phyloP scores from a whole-genome alignment of 2,329 filamentous ascomycete species.

The Tolypocladium amazonense region DNA sequence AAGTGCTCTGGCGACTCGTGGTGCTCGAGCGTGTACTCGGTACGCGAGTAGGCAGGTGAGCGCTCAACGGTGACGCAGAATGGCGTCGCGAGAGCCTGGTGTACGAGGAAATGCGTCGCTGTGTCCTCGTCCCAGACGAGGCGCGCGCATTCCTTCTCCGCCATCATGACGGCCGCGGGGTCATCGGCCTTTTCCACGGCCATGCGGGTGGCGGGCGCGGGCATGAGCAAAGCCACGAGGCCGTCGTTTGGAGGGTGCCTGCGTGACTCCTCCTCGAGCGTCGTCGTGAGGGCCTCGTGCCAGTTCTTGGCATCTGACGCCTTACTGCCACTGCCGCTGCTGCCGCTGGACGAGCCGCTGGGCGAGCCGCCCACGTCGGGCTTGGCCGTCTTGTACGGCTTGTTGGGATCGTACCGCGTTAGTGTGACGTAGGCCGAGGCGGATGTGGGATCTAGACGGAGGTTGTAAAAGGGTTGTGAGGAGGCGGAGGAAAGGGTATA shows the following conservation, averaged over 20 bases:
- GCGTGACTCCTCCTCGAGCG: conserved; percentile 44
- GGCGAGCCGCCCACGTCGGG: conserved; percentile 11
- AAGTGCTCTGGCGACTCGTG: conserved; percentile 50
- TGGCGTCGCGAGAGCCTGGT: conserved; percentile 51
- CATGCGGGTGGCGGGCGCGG: conserved; percentile 50
- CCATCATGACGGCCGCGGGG: conserved; percentile 47
- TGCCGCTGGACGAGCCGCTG: conserved; percentile 13
- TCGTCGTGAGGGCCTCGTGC: conserved; percentile 47
- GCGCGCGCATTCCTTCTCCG: conserved; percentile 57
- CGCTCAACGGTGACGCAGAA: conserved; percentile 51
- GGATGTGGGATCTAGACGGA: conserved; percentile 54
- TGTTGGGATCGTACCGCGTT: conserved; percentile 49
- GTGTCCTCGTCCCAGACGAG: conserved; percentile 62
- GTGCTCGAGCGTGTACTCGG: conserved; percentile 56
- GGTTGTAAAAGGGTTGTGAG: conserved; percentile 54
- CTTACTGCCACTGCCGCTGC: conserved; percentile 13
- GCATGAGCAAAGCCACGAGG: conserved; percentile 59
- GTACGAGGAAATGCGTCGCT: conserved; percentile 49
- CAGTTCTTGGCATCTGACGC: conserved; percentile 35
- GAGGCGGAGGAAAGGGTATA: conserved; percentile 51
- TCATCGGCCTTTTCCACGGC: conserved; percentile 51
- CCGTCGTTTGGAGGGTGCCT: conserved; percentile 48
- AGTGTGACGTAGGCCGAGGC: conserved; percentile 51
- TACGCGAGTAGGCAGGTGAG: conserved; percentile 46
- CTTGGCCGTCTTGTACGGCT: conserved; percentile 37